Percentiles rank a stretch among this genome's conserved stretches.
These are phyloP conservation scores for Candida tropicalis DNA, from an alignment of 1,139 yeast genomes.

Conservation along the genomic window DNA sequence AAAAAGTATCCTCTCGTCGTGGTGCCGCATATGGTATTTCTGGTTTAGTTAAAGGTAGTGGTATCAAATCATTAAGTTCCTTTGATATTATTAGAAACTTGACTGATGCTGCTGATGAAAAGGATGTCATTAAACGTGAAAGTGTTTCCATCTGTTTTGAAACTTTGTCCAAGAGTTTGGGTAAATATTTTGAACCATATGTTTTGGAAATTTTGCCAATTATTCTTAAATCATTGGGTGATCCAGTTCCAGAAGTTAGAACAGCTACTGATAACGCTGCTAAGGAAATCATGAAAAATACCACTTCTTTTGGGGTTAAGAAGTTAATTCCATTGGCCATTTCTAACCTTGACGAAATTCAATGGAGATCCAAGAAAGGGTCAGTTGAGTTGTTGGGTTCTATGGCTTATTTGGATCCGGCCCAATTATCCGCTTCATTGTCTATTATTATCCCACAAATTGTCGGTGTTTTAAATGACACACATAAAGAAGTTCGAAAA, in stretches of 20 bases:
- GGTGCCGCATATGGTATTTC: constrained; percentile 98
- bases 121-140: constrained; percentile 74
- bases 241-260: constrained; percentile 80
- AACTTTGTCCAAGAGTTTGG: constrained; percentile 75
- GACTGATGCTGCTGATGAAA: constrained; percentile 88
- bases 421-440: constrained; percentile 86
- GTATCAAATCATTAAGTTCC: constrained; percentile 74
- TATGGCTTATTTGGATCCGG: constrained; percentile 96
- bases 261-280: constrained; percentile 89
- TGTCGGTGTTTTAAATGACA: constrained; percentile 91
- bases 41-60: constrained; percentile 89
- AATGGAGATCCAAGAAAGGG: constrained; percentile 97
- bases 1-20: constrained; percentile 61
- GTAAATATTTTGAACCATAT: constrained; percentile 86
- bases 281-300: constrained; percentile 82
- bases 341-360: constrained; percentile 80
- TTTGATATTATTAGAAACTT: constrained; percentile 76
- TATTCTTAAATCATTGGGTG: constrained; percentile 82
- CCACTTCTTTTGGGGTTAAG: constrained; percentile 91
- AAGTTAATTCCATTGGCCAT: constrained; percentile 90
- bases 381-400: constrained; percentile 95
- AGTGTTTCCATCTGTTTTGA: constrained; percentile 89
- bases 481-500: constrained; percentile 94
- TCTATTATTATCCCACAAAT: constrained; percentile 93
- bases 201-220: constrained; percentile 86